Evolutionary conservation across 129 eudicot species (phyloP).

Genomic region (Daucus carota): DNA sequence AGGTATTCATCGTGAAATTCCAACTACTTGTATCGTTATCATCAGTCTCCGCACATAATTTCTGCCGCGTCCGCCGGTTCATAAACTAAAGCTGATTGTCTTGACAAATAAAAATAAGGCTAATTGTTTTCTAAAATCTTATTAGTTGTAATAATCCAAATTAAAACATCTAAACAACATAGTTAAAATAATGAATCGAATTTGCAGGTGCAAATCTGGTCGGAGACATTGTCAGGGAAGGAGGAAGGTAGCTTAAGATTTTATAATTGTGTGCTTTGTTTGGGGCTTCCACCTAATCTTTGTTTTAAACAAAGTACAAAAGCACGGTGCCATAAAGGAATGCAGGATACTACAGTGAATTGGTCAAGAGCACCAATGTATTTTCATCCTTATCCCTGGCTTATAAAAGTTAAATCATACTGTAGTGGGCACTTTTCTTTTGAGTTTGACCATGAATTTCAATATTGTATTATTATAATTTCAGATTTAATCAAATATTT

Average conservation of each 20-base stretch:
- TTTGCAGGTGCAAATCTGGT: conserved; percentile 3
- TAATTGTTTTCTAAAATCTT: too few species aligned
- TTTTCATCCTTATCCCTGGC: not conserved
- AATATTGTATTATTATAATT: too few species aligned
- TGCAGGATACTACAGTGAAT: not conserved
- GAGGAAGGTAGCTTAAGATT: conserved; percentile 3
- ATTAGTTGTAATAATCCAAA: not conserved
- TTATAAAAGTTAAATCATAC: too few species aligned
- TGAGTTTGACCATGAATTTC: too few species aligned
- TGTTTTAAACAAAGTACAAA: conserved; percentile 8
- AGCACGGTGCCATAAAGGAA: not conserved
- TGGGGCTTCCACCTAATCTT: conserved; percentile 9
- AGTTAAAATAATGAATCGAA: not conserved
- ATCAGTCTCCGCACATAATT: not conserved
- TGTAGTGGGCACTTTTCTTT: not conserved
- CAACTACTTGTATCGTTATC: too few species aligned
- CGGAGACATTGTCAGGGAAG: not conserved
- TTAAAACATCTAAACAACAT: not conserved
- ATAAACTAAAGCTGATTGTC: not conserved
- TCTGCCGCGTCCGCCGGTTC: not conserved
- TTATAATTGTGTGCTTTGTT: not conserved
- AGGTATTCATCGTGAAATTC: too few species aligned
- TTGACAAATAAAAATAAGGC: too few species aligned
- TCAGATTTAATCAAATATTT: too few species aligned
- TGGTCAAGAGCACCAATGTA: not conserved